Evolutionary conservation across 805 yeast genomes (phyloP).

Genomic region (Kazachstania kunashirensis): DNA sequence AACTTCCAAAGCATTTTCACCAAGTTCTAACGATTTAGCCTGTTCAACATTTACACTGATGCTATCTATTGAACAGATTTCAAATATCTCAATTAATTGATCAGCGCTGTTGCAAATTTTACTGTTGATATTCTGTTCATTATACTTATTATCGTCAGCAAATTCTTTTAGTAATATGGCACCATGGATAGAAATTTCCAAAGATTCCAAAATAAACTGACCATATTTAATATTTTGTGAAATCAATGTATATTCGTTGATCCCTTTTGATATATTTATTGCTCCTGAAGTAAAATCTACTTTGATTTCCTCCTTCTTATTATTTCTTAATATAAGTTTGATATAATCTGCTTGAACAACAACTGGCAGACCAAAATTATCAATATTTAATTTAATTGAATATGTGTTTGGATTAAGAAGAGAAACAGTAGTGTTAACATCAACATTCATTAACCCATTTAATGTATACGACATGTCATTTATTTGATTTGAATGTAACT

Average conservation of each 20-base stretch:
- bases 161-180: constrained; percentile 24
- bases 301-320: constrained; percentile 8
- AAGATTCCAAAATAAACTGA: constrained; percentile 13
- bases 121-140: constrained; percentile 2
- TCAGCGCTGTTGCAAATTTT: neutral
- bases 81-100: constrained; percentile 7
- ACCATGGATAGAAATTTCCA: constrained; percentile 19
- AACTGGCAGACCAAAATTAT: constrained; percentile 13
- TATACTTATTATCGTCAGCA: neutral
- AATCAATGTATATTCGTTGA: constrained; percentile 7
- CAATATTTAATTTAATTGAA: constrained; percentile 12
- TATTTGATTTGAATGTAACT: constrained; percentile 6
- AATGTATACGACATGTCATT: constrained; percentile 19
- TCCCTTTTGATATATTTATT: constrained; percentile 6
- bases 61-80: constrained; percentile 12
- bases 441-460: constrained; percentile 17
- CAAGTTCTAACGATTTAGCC: constrained; percentile 12
- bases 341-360: constrained; percentile 13
- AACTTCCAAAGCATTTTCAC: constrained; percentile 14
- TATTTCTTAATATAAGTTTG: constrained; percentile 12
- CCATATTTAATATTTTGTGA: constrained; percentile 20
- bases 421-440: constrained; percentile 4
- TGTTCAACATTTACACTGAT: constrained; percentile 14
- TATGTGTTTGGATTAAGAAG: constrained; percentile 14
- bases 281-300: constrained; percentile 9